phyloP scores from a whole-genome alignment of 192 early-diverging fungal species.

The Entomortierella chlamydospora region DNA sequence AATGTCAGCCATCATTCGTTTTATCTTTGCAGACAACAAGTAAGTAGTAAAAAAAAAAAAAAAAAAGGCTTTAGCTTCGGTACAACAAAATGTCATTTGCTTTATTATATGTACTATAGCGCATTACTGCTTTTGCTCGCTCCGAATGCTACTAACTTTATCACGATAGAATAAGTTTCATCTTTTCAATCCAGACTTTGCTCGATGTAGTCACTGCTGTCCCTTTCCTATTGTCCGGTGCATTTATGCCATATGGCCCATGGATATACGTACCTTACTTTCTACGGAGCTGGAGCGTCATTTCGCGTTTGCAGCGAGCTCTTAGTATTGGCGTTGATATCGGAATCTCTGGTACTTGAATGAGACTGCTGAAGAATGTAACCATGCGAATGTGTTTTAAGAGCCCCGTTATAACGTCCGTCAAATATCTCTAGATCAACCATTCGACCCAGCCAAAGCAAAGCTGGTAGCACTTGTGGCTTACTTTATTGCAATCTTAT shows the following conservation, averaged over 20 bases:
- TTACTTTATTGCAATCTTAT: conserved; percentile 65
- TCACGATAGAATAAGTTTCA: conserved; percentile 41
- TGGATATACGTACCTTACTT: conserved; percentile 74
- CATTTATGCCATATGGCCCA: conserved; percentile 55
- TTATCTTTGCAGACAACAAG: conserved; percentile 50
- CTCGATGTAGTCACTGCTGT: conserved; percentile 63
- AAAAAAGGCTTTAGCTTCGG: neutral
- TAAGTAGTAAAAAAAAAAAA: neutral
- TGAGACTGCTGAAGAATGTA: too few relatives aligned
- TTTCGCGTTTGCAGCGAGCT: conserved; percentile 65
- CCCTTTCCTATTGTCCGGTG: conserved; percentile 63
- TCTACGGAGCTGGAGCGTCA: conserved; percentile 66
- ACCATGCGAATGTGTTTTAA: too few relatives aligned
- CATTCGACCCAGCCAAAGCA: conserved; percentile 61
- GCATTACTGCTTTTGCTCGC: too few relatives aligned
- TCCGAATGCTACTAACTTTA: too few relatives aligned
- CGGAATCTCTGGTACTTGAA: conserved; percentile 57
- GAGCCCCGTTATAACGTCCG: too few relatives aligned
- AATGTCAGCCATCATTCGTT: conserved; percentile 50
- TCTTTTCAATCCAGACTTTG: conserved; percentile 61
- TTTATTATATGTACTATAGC: too few relatives aligned
- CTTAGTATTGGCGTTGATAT: conserved; percentile 65
- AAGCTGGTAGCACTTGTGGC: conserved; percentile 65
- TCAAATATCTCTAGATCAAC: conserved; percentile 55
- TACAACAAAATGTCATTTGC: neutral